Evolutionary conservation across 2,329 filamentous ascomycete species (phyloP).

Genomic region (Fusarium nematophilum): DNA sequence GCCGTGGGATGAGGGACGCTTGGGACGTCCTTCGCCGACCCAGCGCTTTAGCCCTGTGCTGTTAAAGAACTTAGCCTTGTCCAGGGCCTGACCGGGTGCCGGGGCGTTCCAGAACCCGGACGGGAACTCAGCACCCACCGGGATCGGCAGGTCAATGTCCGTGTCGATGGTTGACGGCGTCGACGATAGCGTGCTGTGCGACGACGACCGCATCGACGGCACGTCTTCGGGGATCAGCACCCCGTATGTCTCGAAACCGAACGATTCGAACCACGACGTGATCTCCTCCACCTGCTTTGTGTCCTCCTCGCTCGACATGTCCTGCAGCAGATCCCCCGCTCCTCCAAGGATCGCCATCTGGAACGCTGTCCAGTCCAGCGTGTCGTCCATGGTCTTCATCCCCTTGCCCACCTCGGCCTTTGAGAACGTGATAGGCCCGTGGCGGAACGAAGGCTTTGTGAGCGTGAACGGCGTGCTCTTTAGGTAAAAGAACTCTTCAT

Average conservation of each 20-base stretch:
- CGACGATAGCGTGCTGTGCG: constrained; percentile 42
- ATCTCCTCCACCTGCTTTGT: constrained; percentile 57
- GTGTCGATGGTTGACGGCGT: constrained; percentile 45
- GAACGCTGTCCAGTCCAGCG: constrained; percentile 72
- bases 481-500: constrained; percentile 61
- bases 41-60: constrained; percentile 49
- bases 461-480: constrained; percentile 61
- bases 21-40: constrained; percentile 51
- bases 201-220: constrained; percentile 36
- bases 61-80: constrained; percentile 49
- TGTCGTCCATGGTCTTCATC: constrained; percentile 57
- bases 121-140: constrained; percentile 49
- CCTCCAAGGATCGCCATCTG: constrained; percentile 73
- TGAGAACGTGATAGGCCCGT: constrained; percentile 66
- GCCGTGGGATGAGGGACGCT: constrained; percentile 44
- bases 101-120: constrained; percentile 49
- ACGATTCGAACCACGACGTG: constrained; percentile 62
- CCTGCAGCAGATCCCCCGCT: constrained; percentile 62
- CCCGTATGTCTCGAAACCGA: constrained; percentile 59
- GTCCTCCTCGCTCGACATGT: constrained; percentile 58
- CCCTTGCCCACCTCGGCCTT: constrained; percentile 56
- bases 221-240: constrained; percentile 48
- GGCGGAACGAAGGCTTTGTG: constrained; percentile 61
- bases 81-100: constrained; percentile 33
- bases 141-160: constrained; percentile 53